Conservation (phyloP, 202 grass and related monocot genomes). For the Carex sylvatica region DNA sequence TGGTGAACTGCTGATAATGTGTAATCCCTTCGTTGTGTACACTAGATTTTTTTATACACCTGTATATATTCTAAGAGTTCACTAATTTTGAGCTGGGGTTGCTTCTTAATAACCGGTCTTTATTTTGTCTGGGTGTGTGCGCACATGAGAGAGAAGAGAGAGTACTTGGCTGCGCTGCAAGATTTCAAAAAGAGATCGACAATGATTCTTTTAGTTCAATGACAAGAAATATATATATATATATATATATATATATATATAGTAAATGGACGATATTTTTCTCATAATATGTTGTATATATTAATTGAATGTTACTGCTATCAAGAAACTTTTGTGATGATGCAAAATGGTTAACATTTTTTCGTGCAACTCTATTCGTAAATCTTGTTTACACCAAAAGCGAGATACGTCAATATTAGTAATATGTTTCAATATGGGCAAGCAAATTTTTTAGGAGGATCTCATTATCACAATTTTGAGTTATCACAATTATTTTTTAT, state of each 20-base stretch:
- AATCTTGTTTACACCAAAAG: neutral
- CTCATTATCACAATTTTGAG: too few species aligned
- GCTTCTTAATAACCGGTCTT: neutral
- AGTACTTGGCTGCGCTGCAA: too few species aligned
- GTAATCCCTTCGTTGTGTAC: neutral
- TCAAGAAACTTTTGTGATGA: neutral
- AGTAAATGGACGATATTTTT: neutral
- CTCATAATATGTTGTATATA: neutral
- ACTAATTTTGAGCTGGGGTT: neutral
- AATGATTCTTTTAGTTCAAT: constrained; percentile 12
- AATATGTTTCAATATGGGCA: neutral
- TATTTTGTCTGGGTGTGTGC: neutral
- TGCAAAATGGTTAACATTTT: neutral
- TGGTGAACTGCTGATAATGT: neutral
- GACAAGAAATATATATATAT: neutral
- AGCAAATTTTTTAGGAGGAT: neutral
- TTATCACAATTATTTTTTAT: too few species aligned
- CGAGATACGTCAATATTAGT: neutral
- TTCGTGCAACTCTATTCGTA: neutral
- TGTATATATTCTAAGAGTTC: neutral
- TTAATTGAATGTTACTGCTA: neutral
- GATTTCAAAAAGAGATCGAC: constrained; percentile 1
- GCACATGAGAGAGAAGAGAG: neutral
- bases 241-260: neutral
- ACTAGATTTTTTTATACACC: neutral